Conservation (phyloP, 257 asterid genomes). For the Solanum verrucosum region DNA sequence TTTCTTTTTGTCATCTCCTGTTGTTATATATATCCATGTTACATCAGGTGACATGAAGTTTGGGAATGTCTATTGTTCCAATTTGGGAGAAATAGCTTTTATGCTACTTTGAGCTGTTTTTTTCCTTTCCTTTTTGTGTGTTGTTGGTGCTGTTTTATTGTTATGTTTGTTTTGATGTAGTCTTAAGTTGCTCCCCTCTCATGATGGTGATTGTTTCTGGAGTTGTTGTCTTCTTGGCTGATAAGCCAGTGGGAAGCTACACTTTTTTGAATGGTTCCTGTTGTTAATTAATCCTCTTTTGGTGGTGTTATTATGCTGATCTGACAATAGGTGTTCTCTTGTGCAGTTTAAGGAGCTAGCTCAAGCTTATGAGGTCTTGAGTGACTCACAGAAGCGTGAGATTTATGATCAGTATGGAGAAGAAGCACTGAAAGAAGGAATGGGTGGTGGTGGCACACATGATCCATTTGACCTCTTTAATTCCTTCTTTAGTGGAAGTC, state of each 20-base stretch:
- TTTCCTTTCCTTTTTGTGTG: not conserved
- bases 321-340: not conserved
- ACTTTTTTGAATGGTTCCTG: not conserved
- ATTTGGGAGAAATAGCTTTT: not conserved
- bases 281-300: not conserved
- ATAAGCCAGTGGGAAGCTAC: not conserved
- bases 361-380: constrained; percentile 68
- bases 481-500: constrained; percentile 43
- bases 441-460: constrained; percentile 52
- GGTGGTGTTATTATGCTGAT: not conserved
- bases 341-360: constrained; percentile 70
- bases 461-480: constrained; percentile 67
- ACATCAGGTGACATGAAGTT: not conserved
- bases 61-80: not conserved
- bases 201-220: not conserved
- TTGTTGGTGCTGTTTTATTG: not conserved
- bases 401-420: constrained; percentile 75
- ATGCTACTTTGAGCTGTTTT: not conserved
- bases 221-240: not conserved
- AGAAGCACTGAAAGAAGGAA: constrained; percentile 75
- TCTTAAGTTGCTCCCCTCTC: not conserved
- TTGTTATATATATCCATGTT: not conserved
- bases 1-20: not conserved
- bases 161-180: not conserved
- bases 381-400: constrained; percentile 64